Evolutionary conservation across 495 filamentous ascomycete species (phyloP).

Genomic region (Tuber brumale): DNA sequence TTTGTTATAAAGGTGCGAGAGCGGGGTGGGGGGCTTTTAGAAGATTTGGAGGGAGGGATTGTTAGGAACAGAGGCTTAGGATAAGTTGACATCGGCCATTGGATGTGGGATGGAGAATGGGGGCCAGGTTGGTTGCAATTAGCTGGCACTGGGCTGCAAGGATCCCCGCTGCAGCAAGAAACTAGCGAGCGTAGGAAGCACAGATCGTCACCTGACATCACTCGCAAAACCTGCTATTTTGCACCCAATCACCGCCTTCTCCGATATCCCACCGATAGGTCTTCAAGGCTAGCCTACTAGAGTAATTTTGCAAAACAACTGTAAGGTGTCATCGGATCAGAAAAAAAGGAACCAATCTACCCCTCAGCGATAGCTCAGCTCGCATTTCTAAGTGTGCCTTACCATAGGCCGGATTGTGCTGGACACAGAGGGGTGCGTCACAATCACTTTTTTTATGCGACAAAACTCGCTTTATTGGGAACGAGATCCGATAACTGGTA

Average conservation of each 20-base stretch:
- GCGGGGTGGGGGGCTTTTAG: neutral
- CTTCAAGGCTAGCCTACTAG: neutral
- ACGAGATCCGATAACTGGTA: neutral
- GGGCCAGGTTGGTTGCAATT: neutral
- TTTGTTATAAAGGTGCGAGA: neutral
- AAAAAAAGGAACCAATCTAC: neutral
- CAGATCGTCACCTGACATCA: constrained; percentile 1
- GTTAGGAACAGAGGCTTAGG: neutral
- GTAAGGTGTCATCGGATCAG: neutral
- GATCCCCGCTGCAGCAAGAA: neutral
- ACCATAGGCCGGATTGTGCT: neutral
- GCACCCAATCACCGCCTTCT: neutral
- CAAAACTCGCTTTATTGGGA: neutral
- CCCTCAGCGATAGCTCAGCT: neutral
- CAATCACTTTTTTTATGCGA: neutral
- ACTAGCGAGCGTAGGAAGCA: neutral
- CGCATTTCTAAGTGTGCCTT: neutral
- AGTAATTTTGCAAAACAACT: neutral
- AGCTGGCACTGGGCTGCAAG: neutral
- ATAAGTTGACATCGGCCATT: neutral
- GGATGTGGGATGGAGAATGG: neutral
- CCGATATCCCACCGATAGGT: neutral
- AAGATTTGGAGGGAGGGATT: neutral
- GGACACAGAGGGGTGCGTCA: neutral
- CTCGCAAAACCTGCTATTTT: neutral